A percentile compares a stretch with the other conserved stretches of the same genome.
Evolutionary conservation across 345 rosid genomes (phyloP).

Genomic region (Eucalyptus caleyi): DNA sequence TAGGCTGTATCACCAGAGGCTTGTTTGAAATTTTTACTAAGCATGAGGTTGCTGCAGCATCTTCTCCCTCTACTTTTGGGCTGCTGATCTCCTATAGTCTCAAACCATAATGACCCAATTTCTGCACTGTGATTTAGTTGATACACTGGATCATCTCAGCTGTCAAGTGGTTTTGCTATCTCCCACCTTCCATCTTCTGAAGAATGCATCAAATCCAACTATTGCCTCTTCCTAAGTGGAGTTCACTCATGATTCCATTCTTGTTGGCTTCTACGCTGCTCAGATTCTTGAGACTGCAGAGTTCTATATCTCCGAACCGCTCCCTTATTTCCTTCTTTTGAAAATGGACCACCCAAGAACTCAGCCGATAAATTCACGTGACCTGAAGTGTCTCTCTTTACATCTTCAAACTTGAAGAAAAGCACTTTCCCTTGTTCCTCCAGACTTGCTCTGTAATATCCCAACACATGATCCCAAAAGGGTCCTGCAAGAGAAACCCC

Average conservation of each 20-base stretch:
- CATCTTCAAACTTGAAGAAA: background rate
- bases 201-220: background rate
- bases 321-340: background rate
- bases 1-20: background rate
- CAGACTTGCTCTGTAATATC: background rate
- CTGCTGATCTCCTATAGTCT: background rate
- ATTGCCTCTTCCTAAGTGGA: background rate
- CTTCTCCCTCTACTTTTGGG: background rate
- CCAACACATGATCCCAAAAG: background rate
- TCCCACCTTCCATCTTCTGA: background rate
- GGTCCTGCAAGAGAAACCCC: background rate
- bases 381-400: background rate
- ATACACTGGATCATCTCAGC: background rate
- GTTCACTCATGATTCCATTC: background rate
- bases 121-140: background rate
- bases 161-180: background rate
- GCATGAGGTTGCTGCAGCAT: background rate
- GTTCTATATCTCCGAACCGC: background rate
- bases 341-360: background rate
- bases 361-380: background rate
- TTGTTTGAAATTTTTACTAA: background rate
- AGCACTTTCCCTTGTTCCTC: background rate
- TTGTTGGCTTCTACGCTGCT: background rate
- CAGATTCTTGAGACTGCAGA: background rate
- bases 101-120: background rate